phyloP scores from a whole-genome alignment of 2,329 filamentous ascomycete genomes.

The Paramyrothecium sp. region DNA sequence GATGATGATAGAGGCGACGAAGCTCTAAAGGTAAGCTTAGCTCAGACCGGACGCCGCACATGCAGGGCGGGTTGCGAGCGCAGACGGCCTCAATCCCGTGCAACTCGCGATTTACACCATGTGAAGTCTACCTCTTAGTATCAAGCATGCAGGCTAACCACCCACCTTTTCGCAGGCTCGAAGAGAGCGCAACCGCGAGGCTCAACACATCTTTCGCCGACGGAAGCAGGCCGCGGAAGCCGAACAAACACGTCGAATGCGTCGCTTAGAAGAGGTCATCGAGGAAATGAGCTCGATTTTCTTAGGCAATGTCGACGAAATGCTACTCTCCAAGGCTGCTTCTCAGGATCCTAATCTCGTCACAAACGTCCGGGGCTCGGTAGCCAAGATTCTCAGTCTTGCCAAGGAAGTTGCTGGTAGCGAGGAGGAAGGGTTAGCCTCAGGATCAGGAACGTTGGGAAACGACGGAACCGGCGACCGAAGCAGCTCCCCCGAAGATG shows the following conservation, averaged over 20 bases:
- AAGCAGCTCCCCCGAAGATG: not conserved
- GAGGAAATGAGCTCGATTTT: conserved; percentile 27
- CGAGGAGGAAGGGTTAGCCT: conserved; percentile 9
- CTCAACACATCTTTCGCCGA: conserved; percentile 24
- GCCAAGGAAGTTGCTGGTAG: conserved; percentile 22
- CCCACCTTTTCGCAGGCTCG: conserved; percentile 14
- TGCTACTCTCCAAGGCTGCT: conserved; percentile 21
- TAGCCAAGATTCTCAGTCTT: conserved; percentile 18
- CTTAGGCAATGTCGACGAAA: conserved; percentile 23
- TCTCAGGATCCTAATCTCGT: conserved; percentile 15
- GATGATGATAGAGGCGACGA: conserved; percentile 16
- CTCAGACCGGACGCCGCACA: not conserved
- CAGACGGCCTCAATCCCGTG: too few species aligned
- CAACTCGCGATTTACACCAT: too few species aligned
- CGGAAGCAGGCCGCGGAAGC: conserved; percentile 24
- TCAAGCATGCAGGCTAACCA: not conserved
- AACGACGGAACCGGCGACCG: not conserved
- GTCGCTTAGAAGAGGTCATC: conserved; percentile 21
- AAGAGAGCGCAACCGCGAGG: conserved; percentile 25
- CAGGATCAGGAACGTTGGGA: not conserved
- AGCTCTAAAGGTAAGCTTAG: conserved; percentile 17
- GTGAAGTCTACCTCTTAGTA: too few species aligned
- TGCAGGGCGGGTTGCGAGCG: too few species aligned
- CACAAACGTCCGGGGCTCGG: conserved; percentile 13
- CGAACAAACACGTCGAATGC: conserved; percentile 20